Base-by-base conservation (phyloP, 177 flowering plant species). In the Vitis hybrid region DNA sequence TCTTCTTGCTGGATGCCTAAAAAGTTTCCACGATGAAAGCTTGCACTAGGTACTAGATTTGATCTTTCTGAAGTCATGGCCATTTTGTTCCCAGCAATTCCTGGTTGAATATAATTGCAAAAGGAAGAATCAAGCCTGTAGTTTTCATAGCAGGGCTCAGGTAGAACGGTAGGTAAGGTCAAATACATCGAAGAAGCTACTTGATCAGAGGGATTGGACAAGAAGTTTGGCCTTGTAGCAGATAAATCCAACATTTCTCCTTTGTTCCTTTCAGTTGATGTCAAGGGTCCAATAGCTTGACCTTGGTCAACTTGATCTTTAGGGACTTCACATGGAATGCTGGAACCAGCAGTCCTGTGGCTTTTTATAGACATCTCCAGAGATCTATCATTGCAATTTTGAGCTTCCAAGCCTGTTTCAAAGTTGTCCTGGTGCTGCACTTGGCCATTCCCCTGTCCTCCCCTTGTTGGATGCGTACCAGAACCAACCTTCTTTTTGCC, bases 151-250 rank as follows among this genome's bases (percentile, higher is more conserved):
- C 18, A 45, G 50, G 68, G 65, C 50, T 62, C 60, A 11, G 74
- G 50, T 18, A 75, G 32, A 45, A 73, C 71, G 40, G 73, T 23
- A 3, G 85, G 84, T 11, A 78, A 61, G 30, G 75, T 67, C 67
- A 80, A 70, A 56, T 75, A 72, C 68, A 73, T 68, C n/a, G 84
- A 72, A 72, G 81, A 71, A 73, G 65, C 67, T 12, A 68, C 55
- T 54, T 64, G 75, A 55, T 56, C 61, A 57, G 67, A 70, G 48
- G 69, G n/a, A 62, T 40, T 34, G 6, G 75, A 48, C 57, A 65
- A n/a, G 60, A 48, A 34, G 3, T 34, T 74, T 32, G 63, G 74
- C 61, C 72, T 74, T 40, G 48, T 40, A 15, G 14, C n/a, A 59
- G 74, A 23, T 55, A 63, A 55, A 12, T 62, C 70, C 56, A 32